Base-by-base conservation (phyloP, 2,329 filamentous ascomycete genomes). In the Stemphylium lycopersici region DNA sequence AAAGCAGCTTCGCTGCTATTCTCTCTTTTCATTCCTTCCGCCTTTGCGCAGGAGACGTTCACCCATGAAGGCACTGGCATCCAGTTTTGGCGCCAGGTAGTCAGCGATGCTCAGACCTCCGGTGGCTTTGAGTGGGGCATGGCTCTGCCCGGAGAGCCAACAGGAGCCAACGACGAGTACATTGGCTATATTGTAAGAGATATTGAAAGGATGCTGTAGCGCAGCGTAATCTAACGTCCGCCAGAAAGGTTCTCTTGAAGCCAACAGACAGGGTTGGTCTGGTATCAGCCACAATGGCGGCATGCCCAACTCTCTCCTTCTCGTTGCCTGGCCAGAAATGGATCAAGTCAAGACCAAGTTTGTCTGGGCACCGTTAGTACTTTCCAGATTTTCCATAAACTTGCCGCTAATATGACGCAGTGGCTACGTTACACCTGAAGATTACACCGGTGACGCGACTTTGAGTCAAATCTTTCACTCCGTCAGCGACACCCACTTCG, bases 381-480 rank as follows among this genome's bases (percentile, higher is more conserved):
- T 20, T n/a, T 15, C 7, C 8, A 8, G 6, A n/a, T 6, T 16
- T 5, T 13, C n/a, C 3, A 4, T 11, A 15, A 31, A 1, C 12
- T 10, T n/a, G 16, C 5, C 6, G 22, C 64, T 71, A 34, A 72
- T 39, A 6, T 0, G 20, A 4, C 10, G 6, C 22, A 79, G 76
- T 45, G 86, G 84, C 42, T 90, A 89, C 66, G 78, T 79, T 22
- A 76, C 79, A 55, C 87, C 87, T 0, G 78, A 79, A 0, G 65
- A 82, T 32, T 89, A 90, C 71, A 78, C 79, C 0, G 88, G 88
- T 49, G 78, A 84, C 58, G 86, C 87, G 7, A 84, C 79, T 31
- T 69, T 90, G 20, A 87, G 83, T 0, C 81, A 86, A 59, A 83
- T 89, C 56, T 83, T 81, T 12, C 81, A 82, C 12, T 80, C 76